Conservation (phyloP, 2,329 filamentous ascomycete genomes). For the Bipolaris bicolor region DNA sequence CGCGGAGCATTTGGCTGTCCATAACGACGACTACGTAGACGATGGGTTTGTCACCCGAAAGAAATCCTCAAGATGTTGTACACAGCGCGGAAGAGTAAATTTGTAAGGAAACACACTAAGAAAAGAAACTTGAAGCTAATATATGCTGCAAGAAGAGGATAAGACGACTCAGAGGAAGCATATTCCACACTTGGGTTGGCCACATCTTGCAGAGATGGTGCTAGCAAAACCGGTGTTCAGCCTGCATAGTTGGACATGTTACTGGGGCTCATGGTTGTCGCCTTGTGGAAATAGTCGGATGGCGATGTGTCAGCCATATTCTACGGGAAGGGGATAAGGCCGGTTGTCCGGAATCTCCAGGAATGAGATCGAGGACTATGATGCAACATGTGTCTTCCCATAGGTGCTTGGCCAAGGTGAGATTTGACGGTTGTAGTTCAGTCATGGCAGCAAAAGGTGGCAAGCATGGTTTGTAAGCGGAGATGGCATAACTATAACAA, state of each 20-base stretch:
- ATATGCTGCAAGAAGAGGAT: background rate
- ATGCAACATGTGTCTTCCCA: background rate
- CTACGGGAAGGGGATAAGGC: too few species aligned
- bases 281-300: background rate
- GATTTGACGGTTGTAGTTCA: background rate
- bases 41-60: background rate
- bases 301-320: background rate
- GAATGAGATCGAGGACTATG: background rate
- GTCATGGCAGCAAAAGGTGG: background rate
- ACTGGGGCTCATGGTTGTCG: background rate
- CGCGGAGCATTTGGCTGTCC: slow-evolving; percentile 22
- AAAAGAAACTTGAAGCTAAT: background rate
- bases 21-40: slow-evolving; percentile 9
- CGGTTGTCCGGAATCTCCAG: background rate
- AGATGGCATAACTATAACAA: background rate
- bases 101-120: background rate
- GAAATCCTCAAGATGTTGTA: background rate
- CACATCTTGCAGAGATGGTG: background rate
- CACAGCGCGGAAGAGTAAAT: background rate
- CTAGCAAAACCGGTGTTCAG: background rate
- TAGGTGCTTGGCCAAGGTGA: background rate
- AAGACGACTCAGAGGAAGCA: background rate
- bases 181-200: background rate
- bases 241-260: background rate
- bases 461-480: background rate